Conservation (phyloP, 495 filamentous ascomycete species). For the Delitschia confertaspora region DNA sequence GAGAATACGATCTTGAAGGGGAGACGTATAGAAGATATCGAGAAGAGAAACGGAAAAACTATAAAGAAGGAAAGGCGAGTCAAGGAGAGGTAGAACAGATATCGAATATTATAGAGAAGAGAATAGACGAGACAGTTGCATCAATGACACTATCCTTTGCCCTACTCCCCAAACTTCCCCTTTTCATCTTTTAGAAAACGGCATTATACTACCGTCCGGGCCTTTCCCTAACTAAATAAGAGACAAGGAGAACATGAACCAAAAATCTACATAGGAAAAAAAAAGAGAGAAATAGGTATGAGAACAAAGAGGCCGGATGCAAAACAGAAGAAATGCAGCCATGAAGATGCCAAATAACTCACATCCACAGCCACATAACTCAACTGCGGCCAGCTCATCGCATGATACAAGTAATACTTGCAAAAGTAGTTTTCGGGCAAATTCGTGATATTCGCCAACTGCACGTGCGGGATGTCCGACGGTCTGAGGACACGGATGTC, state of each 20-base stretch:
- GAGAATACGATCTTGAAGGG: not conserved
- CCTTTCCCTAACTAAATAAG: not conserved
- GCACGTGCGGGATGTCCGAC: constrained; percentile 84
- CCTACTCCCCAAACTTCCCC: not conserved
- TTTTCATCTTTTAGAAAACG: not conserved
- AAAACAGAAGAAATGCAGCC: constrained; percentile 1
- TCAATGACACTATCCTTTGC: no score
- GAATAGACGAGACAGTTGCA: no score
- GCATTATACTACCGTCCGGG: not conserved
- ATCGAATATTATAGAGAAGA: not conserved
- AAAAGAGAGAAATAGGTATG: not conserved
- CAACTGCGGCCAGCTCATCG: constrained; percentile 92
- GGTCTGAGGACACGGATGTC: constrained; percentile 68
- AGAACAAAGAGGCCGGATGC: not conserved
- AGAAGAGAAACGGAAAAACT: not conserved
- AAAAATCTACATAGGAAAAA: not conserved
- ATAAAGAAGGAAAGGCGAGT: not conserved
- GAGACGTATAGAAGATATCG: not conserved
- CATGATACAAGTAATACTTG: constrained; percentile 99
- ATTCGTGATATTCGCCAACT: constrained; percentile 98
- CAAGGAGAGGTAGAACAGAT: not conserved
- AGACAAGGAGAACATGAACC: not conserved
- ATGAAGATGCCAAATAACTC: constrained; percentile 14
- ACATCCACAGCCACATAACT: constrained; percentile 90
- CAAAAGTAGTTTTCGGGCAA: constrained; percentile 99